A percentile compares a stretch with the other conserved stretches of the same genome.
These are phyloP conservation scores for Scleromitrula shiraiana DNA, from an alignment of 2,329 filamentous ascomycete genomes.

Conservation along the genomic window DNA sequence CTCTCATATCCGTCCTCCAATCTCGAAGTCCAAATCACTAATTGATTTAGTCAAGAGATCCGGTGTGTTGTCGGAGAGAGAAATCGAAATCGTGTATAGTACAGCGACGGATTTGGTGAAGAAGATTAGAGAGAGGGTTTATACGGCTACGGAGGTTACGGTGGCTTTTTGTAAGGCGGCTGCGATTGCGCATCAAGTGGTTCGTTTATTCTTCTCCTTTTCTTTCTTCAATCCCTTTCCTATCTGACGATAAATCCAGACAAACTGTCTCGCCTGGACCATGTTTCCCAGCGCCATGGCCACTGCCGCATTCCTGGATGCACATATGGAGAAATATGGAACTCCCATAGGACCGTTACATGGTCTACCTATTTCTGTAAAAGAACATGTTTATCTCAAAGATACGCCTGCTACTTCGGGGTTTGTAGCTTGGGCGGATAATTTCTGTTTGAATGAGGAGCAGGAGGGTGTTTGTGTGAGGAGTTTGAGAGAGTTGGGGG, in stretches of 20 bases:
- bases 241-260: slow-evolving; percentile 23
- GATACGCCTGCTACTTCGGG: slow-evolving; percentile 28
- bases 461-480: slow-evolving; percentile 40
- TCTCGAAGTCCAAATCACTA: background rate
- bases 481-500: slow-evolving; percentile 38
- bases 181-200: slow-evolving; percentile 46
- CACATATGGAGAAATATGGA: slow-evolving; percentile 31
- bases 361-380: slow-evolving; percentile 49
- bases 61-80: background rate
- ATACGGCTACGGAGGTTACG: slow-evolving; percentile 38
- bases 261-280: slow-evolving; percentile 38
- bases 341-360: slow-evolving; percentile 51
- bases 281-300: slow-evolving; percentile 40
- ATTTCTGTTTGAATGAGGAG: slow-evolving; percentile 31
- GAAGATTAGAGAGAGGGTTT: slow-evolving; percentile 32
- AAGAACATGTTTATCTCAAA: slow-evolving; percentile 45
- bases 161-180: slow-evolving; percentile 47
- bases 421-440: slow-evolving; percentile 38
- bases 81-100: slow-evolving; percentile 22
- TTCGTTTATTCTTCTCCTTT: slow-evolving; percentile 23
- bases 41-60: background rate
- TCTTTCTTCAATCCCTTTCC: no score
- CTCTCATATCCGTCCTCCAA: no score
- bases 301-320: slow-evolving; percentile 39
- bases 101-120: slow-evolving; percentile 22